These are phyloP conservation scores for Posidonia australis DNA, from an alignment of 106 monocot genomes.

Conservation along the genomic window DNA sequence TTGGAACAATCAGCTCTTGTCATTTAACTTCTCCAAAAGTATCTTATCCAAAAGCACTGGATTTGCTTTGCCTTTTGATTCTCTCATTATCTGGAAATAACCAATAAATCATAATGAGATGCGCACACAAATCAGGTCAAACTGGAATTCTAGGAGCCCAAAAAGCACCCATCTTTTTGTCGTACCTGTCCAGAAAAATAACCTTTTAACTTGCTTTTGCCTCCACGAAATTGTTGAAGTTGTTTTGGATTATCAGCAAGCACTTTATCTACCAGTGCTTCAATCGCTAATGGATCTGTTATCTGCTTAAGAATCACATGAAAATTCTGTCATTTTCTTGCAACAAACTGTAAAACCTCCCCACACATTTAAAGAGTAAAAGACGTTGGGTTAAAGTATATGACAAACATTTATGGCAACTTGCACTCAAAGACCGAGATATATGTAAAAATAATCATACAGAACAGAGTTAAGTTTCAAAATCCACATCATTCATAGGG, in stretches of 20 bases:
- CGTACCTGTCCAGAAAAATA: conserved; percentile 88
- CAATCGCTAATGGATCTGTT: conserved; percentile 68
- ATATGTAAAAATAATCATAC: no score
- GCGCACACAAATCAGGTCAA: no score
- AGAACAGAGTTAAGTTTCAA: no score
- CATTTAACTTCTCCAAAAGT: conserved; percentile 65
- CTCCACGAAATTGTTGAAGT: conserved; percentile 73
- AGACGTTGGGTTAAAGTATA: no score
- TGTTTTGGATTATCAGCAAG: conserved; percentile 85
- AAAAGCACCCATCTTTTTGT: background rate
- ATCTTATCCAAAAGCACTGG: conserved; percentile 77
- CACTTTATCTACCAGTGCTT: conserved; percentile 69
- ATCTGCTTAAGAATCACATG: conserved; percentile 31
- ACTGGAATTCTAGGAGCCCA: no score
- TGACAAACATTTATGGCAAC: no score
- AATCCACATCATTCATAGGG: no score
- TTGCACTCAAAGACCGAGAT: no score
- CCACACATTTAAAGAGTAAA: no score
- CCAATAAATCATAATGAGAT: background rate
- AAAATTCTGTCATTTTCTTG: background rate
- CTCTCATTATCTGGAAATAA: conserved; percentile 72
- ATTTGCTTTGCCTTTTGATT: conserved; percentile 95
- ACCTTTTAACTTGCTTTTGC: conserved; percentile 83
- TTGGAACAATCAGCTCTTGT: background rate
- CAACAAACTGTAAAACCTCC: background rate